Percentiles rank a stretch among this genome's conserved stretches.
These are phyloP conservation scores for Conoideocrella luteorostrata DNA, from an alignment of 2,329 filamentous ascomycete genomes.

Conservation along the genomic window DNA sequence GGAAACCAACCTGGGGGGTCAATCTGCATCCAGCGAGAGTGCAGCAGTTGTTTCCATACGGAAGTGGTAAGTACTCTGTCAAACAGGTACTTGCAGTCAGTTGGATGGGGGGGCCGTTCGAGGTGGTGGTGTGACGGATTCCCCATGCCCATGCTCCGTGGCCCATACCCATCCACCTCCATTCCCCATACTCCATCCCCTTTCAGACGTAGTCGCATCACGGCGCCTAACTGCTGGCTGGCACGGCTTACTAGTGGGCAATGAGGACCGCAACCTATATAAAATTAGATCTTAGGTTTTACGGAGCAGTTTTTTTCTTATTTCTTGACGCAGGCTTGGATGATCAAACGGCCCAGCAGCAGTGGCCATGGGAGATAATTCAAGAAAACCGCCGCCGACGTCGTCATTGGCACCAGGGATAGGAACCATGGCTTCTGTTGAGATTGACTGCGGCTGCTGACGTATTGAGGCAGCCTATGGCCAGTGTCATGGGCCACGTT, in stretches of 20 bases:
- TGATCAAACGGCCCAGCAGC: not conserved
- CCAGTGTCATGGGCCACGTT: not conserved
- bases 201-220: constrained; percentile 3
- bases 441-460: not conserved
- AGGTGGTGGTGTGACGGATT: constrained; percentile 7
- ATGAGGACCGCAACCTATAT: not conserved
- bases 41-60: not conserved
- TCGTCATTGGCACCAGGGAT: not conserved
- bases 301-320: not conserved
- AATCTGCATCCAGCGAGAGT: not conserved
- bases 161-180: too few relatives aligned
- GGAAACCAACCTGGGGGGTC: not conserved
- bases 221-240: constrained; percentile 5
- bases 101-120: too few relatives aligned
- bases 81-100: too few relatives aligned
- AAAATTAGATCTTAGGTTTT: not conserved
- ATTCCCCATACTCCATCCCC: too few relatives aligned
- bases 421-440: not conserved
- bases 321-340: not conserved
- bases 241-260: not conserved
- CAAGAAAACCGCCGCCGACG: not conserved
- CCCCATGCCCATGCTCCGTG: not conserved
- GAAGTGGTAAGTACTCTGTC: too few relatives aligned
- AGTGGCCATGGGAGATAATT: not conserved
- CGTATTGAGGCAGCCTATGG: constrained; percentile 1